Evolutionary conservation across 495 filamentous ascomycete genomes (phyloP).

Genomic region (Extremus antarcticus): DNA sequence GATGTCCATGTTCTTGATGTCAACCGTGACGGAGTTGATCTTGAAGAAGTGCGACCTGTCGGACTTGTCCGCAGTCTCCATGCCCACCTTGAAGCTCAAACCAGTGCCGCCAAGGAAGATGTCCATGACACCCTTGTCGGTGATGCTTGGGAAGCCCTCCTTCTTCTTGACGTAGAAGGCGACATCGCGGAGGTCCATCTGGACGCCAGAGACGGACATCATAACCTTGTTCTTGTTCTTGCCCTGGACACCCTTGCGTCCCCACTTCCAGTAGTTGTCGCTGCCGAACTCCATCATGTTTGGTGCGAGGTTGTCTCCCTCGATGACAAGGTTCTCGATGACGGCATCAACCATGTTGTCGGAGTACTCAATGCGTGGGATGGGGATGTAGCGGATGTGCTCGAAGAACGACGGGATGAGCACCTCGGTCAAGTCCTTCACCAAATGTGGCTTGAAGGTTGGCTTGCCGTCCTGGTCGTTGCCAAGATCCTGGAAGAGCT

Average conservation of each 20-base stretch:
- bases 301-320: conserved; percentile 94
- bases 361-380: conserved; percentile 87
- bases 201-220: conserved; percentile 77
- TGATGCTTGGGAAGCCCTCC: conserved; percentile 85
- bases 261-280: conserved; percentile 94
- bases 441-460: conserved; percentile 78
- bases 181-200: conserved; percentile 77
- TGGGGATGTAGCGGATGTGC: conserved; percentile 79
- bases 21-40: conserved; percentile 76
- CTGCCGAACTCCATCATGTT: conserved; percentile 83
- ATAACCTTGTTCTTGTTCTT: conserved; percentile 72
- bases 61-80: conserved; percentile 66
- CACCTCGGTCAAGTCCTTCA: conserved; percentile 79
- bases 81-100: conserved; percentile 82
- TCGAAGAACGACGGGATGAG: conserved; percentile 80
- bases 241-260: conserved; percentile 72
- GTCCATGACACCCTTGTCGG: conserved; percentile 80
- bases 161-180: conserved; percentile 95
- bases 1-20: conserved; percentile 75
- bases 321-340: conserved; percentile 87
- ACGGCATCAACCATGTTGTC: conserved; percentile 78
- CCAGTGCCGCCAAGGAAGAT: conserved; percentile 81
- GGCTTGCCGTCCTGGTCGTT: conserved; percentile 75
- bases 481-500: conserved; percentile 80
- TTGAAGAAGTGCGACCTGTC: conserved; percentile 84